phyloP scores from a whole-genome alignment of 805 yeast species.

The Vanderwaltozyma yarrowii region DNA sequence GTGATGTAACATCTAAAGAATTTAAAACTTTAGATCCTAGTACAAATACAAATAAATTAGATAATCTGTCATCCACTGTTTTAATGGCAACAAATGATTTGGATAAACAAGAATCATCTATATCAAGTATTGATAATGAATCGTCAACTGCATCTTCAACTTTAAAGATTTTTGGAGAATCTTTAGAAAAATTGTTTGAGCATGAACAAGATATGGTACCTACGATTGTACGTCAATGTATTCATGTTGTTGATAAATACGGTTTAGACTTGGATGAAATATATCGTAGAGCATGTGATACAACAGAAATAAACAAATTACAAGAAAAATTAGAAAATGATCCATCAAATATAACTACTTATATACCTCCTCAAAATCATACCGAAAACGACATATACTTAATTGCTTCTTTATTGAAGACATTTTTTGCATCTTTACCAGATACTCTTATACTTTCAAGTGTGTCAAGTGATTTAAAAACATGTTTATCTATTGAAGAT shows the following conservation, averaged over 20 bases:
- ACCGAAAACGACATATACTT: slow-evolving; percentile 75
- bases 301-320: slow-evolving; percentile 59
- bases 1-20: neutral
- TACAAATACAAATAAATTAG: neutral
- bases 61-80: too few species aligned
- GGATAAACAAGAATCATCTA: too few species aligned
- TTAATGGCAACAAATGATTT: too few species aligned
- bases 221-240: slow-evolving; percentile 77
- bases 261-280: slow-evolving; percentile 86
- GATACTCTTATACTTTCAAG: slow-evolving; percentile 34
- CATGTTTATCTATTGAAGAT: slow-evolving; percentile 62
- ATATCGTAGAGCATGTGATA: slow-evolving; percentile 75
- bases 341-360: slow-evolving; percentile 50
- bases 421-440: slow-evolving; percentile 74
- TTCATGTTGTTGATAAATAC: slow-evolving; percentile 71
- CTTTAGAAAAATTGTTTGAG: slow-evolving; percentile 63
- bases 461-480: slow-evolving; percentile 22
- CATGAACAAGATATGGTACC: slow-evolving; percentile 91
- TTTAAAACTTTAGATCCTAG: slow-evolving; percentile 2
- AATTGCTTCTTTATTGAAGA: slow-evolving; percentile 79
- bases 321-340: slow-evolving; percentile 65
- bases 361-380: slow-evolving; percentile 45
- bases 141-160: too few species aligned
- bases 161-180: slow-evolving; percentile 64
- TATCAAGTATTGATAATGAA: too few species aligned